Conservation (phyloP, 2,329 filamentous ascomycete genomes). For the Aspergillus clavatus region DNA sequence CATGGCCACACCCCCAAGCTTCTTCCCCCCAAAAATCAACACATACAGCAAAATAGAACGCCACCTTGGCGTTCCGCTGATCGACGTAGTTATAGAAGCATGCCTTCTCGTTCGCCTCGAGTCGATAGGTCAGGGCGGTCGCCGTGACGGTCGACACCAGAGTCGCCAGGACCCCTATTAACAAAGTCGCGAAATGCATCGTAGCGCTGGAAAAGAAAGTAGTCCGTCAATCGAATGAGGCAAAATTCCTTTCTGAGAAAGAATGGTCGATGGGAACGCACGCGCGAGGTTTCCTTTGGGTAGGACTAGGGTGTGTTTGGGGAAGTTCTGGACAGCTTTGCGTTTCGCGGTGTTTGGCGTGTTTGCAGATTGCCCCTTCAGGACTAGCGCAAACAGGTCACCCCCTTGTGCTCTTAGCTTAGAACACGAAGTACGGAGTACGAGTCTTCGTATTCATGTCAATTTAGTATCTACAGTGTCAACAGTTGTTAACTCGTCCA, state of each 20-base stretch:
- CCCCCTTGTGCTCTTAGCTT: too few species aligned
- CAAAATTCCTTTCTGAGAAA: slow-evolving; percentile 8
- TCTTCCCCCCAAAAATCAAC: too few species aligned
- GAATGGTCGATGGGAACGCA: slow-evolving; percentile 8
- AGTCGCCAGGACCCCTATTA: slow-evolving; percentile 66
- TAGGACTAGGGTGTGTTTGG: too few species aligned
- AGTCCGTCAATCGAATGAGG: slow-evolving; percentile 11
- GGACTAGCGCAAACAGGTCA: not conserved
- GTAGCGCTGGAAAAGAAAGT: slow-evolving; percentile 16
- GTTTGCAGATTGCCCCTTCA: slow-evolving; percentile 26
- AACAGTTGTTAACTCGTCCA: too few species aligned
- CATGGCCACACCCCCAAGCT: not conserved
- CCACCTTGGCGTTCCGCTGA: slow-evolving; percentile 77
- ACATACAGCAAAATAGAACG: slow-evolving; percentile 97
- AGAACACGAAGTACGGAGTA: too few species aligned
- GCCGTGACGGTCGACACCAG: slow-evolving; percentile 68
- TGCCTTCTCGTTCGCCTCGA: slow-evolving; percentile 84
- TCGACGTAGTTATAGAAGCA: slow-evolving; percentile 88
- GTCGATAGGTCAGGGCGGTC: slow-evolving; percentile 90
- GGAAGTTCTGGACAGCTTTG: slow-evolving; percentile 32
- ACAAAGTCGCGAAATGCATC: slow-evolving; percentile 63
- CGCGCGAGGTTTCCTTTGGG: too few species aligned
- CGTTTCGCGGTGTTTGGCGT: slow-evolving; percentile 27
- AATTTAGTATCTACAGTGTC: too few species aligned
- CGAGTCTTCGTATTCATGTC: too few species aligned